Conservation (phyloP, 495 filamentous ascomycete genomes). For the Penicillium silybi region DNA sequence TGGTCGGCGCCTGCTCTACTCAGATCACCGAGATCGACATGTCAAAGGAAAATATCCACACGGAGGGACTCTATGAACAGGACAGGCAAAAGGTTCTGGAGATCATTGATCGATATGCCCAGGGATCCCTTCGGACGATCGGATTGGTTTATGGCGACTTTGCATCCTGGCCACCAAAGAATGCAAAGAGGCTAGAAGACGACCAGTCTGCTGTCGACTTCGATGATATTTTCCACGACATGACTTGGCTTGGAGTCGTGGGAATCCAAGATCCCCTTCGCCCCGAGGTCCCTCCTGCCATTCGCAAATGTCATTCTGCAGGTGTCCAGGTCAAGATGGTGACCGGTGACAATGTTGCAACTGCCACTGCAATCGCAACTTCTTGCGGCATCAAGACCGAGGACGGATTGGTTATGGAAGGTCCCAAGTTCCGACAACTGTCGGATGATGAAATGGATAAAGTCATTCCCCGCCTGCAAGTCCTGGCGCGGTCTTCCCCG, state of each 20-base stretch:
- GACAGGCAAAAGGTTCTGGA: slow-evolving; percentile 28
- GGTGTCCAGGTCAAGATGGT: slow-evolving; percentile 89
- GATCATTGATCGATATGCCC: slow-evolving; percentile 54
- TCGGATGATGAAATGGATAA: slow-evolving; percentile 66
- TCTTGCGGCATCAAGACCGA: slow-evolving; percentile 80
- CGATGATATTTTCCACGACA: slow-evolving; percentile 52
- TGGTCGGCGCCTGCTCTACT: slow-evolving; percentile 50
- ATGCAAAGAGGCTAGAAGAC: slow-evolving; percentile 42
- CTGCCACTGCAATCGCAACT: slow-evolving; percentile 74
- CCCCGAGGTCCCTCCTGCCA: slow-evolving; percentile 72
- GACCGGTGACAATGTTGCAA: slow-evolving; percentile 78
- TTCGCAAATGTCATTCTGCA: slow-evolving; percentile 67
- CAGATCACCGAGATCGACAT: slow-evolving; percentile 24
- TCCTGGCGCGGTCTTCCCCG: slow-evolving; percentile 80
- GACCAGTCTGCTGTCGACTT: slow-evolving; percentile 51
- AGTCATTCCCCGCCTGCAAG: slow-evolving; percentile 70
- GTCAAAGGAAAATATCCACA: slow-evolving; percentile 29
- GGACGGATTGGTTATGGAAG: slow-evolving; percentile 77
- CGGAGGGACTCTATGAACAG: slow-evolving; percentile 30
- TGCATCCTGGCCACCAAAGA: slow-evolving; percentile 55
- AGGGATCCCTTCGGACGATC: slow-evolving; percentile 59
- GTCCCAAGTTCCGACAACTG: slow-evolving; percentile 75
- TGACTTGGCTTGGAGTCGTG: slow-evolving; percentile 60
- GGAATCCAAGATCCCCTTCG: slow-evolving; percentile 67
- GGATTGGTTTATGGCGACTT: slow-evolving; percentile 63